These are phyloP conservation scores for Tulasnella sp. DNA, from an alignment of 768 basidiomycete genomes.

Conservation along the genomic window DNA sequence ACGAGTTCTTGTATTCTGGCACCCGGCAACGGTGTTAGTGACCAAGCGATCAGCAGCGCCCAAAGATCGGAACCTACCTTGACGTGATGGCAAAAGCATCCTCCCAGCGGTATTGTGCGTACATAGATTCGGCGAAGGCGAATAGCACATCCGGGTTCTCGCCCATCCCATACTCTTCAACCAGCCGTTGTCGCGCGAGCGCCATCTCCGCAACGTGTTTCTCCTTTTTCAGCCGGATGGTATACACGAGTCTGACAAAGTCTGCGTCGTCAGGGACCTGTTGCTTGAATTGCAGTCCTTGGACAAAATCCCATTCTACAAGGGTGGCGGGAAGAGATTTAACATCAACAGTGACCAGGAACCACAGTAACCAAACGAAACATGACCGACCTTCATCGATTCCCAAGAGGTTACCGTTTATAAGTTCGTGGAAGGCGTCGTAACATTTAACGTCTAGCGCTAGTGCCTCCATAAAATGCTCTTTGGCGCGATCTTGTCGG, in stretches of 20 bases:
- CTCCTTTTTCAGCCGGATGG: slow-evolving; percentile 85
- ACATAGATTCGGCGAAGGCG: slow-evolving; percentile 86
- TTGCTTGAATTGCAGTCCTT: slow-evolving; percentile 71
- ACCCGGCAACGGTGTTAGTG: not conserved
- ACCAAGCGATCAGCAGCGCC: slow-evolving; percentile 44
- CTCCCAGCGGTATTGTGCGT: slow-evolving; percentile 84
- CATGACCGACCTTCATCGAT: slow-evolving; percentile 73
- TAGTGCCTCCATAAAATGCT: slow-evolving; percentile 93
- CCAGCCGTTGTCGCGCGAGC: slow-evolving; percentile 69
- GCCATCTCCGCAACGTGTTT: slow-evolving; percentile 80
- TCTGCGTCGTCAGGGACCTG: slow-evolving; percentile 86
- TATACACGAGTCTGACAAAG: slow-evolving; percentile 91
- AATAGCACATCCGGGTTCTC: slow-evolving; percentile 92
- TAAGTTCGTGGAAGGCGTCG: slow-evolving; percentile 86
- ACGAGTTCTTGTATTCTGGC: slow-evolving; percentile 77
- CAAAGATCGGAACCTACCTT: slow-evolving; percentile 38
- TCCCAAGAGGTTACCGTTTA: slow-evolving; percentile 93
- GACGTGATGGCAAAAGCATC: slow-evolving; percentile 86
- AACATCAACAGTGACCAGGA: not conserved
- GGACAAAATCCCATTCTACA: slow-evolving; percentile 94
- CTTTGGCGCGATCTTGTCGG: slow-evolving; percentile 84
- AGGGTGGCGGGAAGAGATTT: slow-evolving; percentile 27
- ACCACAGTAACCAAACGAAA: not conserved
- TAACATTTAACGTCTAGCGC: slow-evolving; percentile 95
- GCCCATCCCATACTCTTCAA: slow-evolving; percentile 75